Percentiles rank a stretch among this genome's conserved stretches.
These are phyloP conservation scores for Peniophora sp. DNA, from an alignment of 1,284 basidiomycete genomes.

Conservation along the genomic window DNA sequence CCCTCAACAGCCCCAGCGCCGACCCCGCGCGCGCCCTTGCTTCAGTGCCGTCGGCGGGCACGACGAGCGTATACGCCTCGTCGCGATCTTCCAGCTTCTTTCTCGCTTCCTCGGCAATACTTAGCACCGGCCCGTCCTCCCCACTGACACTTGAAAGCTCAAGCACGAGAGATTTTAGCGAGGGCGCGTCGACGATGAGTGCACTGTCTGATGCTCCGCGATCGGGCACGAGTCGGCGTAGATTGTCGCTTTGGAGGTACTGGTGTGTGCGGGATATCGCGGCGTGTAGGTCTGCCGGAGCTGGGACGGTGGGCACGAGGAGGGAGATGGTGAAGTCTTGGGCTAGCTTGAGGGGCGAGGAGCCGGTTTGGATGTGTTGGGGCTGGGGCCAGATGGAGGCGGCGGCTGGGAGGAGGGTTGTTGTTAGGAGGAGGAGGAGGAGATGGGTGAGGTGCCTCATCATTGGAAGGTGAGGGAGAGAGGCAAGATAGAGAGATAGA, in stretches of 20 bases:
- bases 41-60: slow-evolving; percentile 51
- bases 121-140: slow-evolving; percentile 2
- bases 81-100: slow-evolving; percentile 30
- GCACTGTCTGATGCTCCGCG: slow-evolving; percentile 34
- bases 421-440: neutral
- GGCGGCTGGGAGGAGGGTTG: slow-evolving; percentile 9
- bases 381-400: slow-evolving; percentile 60
- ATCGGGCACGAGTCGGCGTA: slow-evolving; percentile 40
- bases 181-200: slow-evolving; percentile 21
- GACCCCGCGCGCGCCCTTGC: slow-evolving; percentile 64
- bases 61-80: slow-evolving; percentile 54
- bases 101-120: slow-evolving; percentile 50
- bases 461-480: no score
- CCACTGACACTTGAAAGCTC: slow-evolving; percentile 29
- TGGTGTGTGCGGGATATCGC: slow-evolving; percentile 35
- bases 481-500: no score
- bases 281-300: slow-evolving; percentile 37
- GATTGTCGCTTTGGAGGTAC: slow-evolving; percentile 33
- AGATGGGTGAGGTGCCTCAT: no score
- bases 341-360: slow-evolving; percentile 41
- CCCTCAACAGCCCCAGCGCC: slow-evolving; percentile 72
- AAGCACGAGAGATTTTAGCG: slow-evolving; percentile 29
- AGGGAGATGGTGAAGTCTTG: slow-evolving; percentile 36
- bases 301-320: slow-evolving; percentile 14
- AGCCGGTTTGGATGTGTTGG: slow-evolving; percentile 37